A percentile compares a stretch with the other conserved stretches of the same genome.
Conservation (phyloP, 495 filamentous ascomycete genomes). For the Xanthoparmelia taractica region DNA sequence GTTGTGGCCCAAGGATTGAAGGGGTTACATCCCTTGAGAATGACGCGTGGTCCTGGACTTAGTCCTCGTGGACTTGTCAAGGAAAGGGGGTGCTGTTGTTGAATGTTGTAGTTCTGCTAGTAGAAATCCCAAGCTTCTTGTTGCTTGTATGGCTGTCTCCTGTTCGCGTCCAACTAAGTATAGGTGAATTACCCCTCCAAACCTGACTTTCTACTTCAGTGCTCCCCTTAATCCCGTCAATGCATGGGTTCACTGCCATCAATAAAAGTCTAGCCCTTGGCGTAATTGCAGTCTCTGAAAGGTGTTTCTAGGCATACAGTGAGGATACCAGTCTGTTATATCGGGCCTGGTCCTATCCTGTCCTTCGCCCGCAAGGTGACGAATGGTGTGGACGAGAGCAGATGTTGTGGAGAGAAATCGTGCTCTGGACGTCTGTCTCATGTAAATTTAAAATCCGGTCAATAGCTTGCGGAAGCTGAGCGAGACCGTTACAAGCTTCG, state of each 20-base stretch:
- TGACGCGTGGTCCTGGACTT: background rate
- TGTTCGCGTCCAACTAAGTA: background rate
- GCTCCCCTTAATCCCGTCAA: background rate
- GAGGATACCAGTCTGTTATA: background rate
- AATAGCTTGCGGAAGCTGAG: too few relatives aligned
- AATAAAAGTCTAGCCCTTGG: background rate
- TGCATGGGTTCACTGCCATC: background rate
- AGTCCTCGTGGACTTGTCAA: background rate
- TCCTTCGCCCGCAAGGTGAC: too few relatives aligned
- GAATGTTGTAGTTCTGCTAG: background rate
- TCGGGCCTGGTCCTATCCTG: too few relatives aligned
- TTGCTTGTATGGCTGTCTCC: background rate
- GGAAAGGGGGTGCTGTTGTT: background rate
- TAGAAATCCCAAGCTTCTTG: background rate
- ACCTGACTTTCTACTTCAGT: background rate
- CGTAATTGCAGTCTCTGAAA: background rate
- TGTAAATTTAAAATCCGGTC: too few relatives aligned
- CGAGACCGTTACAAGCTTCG: too few relatives aligned
- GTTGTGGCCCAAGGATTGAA: background rate
- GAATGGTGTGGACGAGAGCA: too few relatives aligned
- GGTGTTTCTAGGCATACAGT: background rate
- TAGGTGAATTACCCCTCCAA: background rate
- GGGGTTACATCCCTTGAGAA: background rate
- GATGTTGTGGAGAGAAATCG: too few relatives aligned
- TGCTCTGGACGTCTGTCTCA: too few relatives aligned